Conservation (phyloP, 2,329 filamentous ascomycete genomes). For the Claviceps citrina region DNA sequence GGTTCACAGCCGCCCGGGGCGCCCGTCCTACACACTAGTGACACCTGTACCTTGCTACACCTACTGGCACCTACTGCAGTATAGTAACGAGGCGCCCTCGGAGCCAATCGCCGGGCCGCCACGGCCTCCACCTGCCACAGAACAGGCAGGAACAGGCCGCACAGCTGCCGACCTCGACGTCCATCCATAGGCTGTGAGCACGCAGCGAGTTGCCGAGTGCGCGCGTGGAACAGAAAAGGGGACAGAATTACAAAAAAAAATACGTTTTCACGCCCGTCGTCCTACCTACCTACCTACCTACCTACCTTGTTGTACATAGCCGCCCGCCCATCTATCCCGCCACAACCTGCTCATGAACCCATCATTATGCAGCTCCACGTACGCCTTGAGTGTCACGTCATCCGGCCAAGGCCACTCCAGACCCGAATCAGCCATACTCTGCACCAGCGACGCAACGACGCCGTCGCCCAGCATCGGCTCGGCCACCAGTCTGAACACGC, state of each 20-base stretch:
- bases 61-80: not conserved
- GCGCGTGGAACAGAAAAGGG: too few species aligned
- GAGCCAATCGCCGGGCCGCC: slow-evolving; percentile 14
- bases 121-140: slow-evolving; percentile 7
- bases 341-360: slow-evolving; percentile 14
- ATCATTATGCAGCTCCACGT: slow-evolving; percentile 14
- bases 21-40: too few species aligned
- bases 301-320: not conserved
- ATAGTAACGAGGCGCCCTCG: slow-evolving; percentile 6
- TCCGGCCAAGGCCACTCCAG: slow-evolving; percentile 25
- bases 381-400: slow-evolving; percentile 20
- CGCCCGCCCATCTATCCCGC: slow-evolving; percentile 9
- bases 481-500: slow-evolving; percentile 33
- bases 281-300: too few species aligned
- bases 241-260: too few species aligned
- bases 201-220: too few species aligned
- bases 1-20: too few species aligned
- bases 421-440: slow-evolving; percentile 12
- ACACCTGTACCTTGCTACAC: too few species aligned
- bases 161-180: not conserved
- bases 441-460: slow-evolving; percentile 18
- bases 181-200: not conserved
- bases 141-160: not conserved
- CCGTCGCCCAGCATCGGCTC: slow-evolving; percentile 23
- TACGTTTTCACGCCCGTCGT: too few species aligned